These are phyloP conservation scores for Pythium volutum DNA, from an alignment of 352 stramenopile species.

Conservation along the genomic window DNA sequence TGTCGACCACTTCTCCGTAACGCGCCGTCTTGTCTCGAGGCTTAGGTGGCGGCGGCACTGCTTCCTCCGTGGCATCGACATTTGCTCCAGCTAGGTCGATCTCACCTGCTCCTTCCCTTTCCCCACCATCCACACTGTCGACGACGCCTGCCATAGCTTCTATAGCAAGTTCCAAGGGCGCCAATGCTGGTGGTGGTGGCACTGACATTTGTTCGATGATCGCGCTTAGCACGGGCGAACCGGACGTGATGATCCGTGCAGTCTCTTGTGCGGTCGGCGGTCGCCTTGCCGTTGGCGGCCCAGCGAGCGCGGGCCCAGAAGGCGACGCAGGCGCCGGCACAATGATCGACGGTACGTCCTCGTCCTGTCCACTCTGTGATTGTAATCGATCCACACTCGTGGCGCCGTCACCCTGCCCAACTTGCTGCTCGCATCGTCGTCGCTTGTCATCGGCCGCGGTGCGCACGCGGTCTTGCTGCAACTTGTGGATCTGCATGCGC, in stretches of 20 bases:
- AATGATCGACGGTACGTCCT: not conserved
- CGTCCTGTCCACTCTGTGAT: constrained; percentile 2
- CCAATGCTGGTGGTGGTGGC: constrained; percentile 2
- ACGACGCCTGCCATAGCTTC: not conserved
- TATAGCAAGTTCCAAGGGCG: not conserved
- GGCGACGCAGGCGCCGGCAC: not conserved
- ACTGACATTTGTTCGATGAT: constrained; percentile 8
- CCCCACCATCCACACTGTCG: not conserved
- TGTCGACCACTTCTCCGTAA: not conserved
- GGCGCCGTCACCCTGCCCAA: not conserved
- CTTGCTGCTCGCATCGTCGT: constrained; percentile 11
- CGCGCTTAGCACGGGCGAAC: not conserved
- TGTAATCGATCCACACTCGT: constrained; percentile 10
- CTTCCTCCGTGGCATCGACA: not conserved
- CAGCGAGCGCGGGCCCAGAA: not conserved
- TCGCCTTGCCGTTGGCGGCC: not conserved
- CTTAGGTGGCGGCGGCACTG: no score
- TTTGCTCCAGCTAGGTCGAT: not conserved
- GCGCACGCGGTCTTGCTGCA: constrained; percentile 51
- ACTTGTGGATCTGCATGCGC: constrained; percentile 59
- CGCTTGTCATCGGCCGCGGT: constrained; percentile 22
- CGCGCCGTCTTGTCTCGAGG: no score
- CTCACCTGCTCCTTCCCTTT: not conserved
- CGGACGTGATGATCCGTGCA: not conserved
- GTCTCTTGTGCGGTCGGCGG: not conserved